Evolutionary conservation across 305 asterid genomes (phyloP), one percentile per base, ranked within the genome.

Genomic region (Lippia alba): DNA sequence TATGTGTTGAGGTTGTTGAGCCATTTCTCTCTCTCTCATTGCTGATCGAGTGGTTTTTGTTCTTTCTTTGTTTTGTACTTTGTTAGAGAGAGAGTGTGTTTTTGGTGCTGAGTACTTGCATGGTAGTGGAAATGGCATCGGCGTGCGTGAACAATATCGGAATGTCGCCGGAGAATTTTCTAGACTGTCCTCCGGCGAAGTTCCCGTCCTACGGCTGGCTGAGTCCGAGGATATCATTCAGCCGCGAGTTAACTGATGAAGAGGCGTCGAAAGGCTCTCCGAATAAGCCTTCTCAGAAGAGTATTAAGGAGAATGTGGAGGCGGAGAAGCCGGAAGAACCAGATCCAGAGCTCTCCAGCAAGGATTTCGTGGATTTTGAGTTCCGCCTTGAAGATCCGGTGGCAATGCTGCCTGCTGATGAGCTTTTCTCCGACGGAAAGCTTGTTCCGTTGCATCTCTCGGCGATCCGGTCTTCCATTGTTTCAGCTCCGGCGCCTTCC

Each of bases 361-460:
- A 77, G 1, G 94, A 80, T 64, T 73, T 81, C 41, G 87, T 41
- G 2, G 97, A 89, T 78, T 94, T 94, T 41, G 99, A 94, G 96
- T 94, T 94, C 85, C 83, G 89, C 0, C 89, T 88, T 0, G 96
- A 91, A 74, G 93, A 89, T 85, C 87, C 97, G 69, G 93, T 82
- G 17, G 76, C 71, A 6, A 89, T 94, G 93, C 92, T 88, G 6
- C 87, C 97, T 33, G 99, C 99, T 12, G 99, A 94, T 71, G 91
- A 91, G 87, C 94, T 94, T 0, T 94, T 94, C 83, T 86, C 83
- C 61, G 84, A 91, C 63, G 99, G 99, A 2, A 94, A 91, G 76
- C 94, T 91, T 14, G 78, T 90, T 0, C 96, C 97, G 3, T 56
- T 88, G 70, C 96, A 87, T 6, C 81, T 84, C 18, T 83, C 96